Evolutionary conservation across 2,329 filamentous ascomycete genomes (phyloP), one percentile per base, ranked within the genome.

Genomic region (Pseudogymnoascus sp.): DNA sequence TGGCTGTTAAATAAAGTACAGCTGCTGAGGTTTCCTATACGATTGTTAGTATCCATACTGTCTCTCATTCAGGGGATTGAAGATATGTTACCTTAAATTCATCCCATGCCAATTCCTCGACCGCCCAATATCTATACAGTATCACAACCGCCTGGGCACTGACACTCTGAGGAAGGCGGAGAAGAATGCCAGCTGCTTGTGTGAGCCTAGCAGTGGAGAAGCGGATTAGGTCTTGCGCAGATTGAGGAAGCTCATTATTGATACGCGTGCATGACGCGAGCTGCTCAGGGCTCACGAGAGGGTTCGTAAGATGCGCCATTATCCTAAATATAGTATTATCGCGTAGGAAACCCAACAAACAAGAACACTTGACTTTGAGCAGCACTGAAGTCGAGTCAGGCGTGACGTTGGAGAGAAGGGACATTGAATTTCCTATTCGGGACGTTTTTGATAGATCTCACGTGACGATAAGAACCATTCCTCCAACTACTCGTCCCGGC

Each of bases 61-160:
- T 57, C 64, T 35, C 19, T 31, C 13, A 59, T 31, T 21, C 28
- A 1, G n/a, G 3, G 17, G 10, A 17, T 13, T 31, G 26, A 4
- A 53, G 15, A 8, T 11, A 35, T 33, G 11, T 50, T 11, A 62
- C 44, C 19, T 69, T 71, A 63, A 85, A 89, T 70, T 86, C 86
- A 74, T 79, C 78, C 66, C 76, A 76, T 78, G 83, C 83, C 71
- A 77, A 80, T 63, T 75, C 84, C 72, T 78, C 71, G 2, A 72
- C 67, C 2, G 91, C 78, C 88, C 90, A 96, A 76, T 91, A 95
- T 13, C 93, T 84, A 61, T 88, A 87, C 35, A 96, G 84, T 0
- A 95, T 77, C 42, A 97, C 86, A 71, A 93, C 90, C 2, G 93
- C 91, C 71, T 92, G 90, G 4, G 92, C 90, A 40, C 95, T 90